Evolutionary conservation across 2,329 filamentous ascomycete genomes (phyloP).

Genomic region (Sporothrix brunneoviolacea): DNA sequence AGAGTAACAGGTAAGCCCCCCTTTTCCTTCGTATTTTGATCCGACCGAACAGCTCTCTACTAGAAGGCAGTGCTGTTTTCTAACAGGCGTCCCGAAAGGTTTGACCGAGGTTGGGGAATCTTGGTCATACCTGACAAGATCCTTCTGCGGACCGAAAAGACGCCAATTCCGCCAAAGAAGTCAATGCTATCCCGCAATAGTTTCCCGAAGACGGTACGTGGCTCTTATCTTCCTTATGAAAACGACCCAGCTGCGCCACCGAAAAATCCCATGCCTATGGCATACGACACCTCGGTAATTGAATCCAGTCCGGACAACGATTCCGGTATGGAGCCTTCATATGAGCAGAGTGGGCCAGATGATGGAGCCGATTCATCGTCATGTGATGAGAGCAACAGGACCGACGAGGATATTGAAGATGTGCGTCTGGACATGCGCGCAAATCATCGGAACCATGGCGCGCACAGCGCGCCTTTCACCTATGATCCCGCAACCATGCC

Average conservation of each 20-base stretch:
- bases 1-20: not conserved
- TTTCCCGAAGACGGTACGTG: not conserved
- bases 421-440: too few species aligned
- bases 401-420: too few species aligned
- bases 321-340: too few species aligned
- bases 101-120: slow-evolving; percentile 42
- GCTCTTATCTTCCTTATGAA: not conserved
- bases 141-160: slow-evolving; percentile 1
- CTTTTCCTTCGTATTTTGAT: not conserved
- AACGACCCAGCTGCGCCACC: slow-evolving; percentile 5
- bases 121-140: slow-evolving; percentile 32
- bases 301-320: not conserved
- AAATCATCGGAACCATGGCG: too few species aligned
- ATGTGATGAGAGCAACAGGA: too few species aligned
- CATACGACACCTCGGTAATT: not conserved
- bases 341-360: too few species aligned
- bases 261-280: not conserved
- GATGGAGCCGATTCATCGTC: too few species aligned
- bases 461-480: too few species aligned
- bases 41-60: not conserved
- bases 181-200: not conserved
- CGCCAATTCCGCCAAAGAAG: not conserved
- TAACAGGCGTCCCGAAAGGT: not conserved
- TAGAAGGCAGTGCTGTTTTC: not conserved
- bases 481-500: not conserved